Base-by-base conservation (phyloP, 768 basidiomycete genomes). In the Dictyophora rubrovolvata region DNA sequence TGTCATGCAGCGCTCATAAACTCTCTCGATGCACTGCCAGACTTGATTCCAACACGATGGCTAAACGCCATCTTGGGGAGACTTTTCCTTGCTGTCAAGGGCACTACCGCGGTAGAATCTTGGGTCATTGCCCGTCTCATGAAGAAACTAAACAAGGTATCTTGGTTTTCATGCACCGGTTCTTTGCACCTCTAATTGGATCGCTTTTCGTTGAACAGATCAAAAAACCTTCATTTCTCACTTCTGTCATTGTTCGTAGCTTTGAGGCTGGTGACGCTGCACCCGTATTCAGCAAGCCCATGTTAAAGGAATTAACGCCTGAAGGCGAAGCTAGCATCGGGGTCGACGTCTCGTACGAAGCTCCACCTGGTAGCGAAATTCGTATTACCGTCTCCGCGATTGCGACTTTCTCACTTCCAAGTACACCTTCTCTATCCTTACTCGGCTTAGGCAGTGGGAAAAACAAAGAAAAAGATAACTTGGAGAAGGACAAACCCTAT, bases 41-140 rank as follows among this genome's bases (percentile, higher is more conserved):
- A 99, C 69, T 87, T 93, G 62, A 93, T 97, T 60, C 94, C 93
- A 1, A 92, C 93, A 82, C 86, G 95, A 4, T 99, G 96, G 96
- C 74, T 97, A 52, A 99, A 99, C 67, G 96, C 93, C 0, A 74
- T 98, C 56, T 73, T 98, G 61, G 96, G 94, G 2, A 86, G 96
- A 18, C 67, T 97, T 12, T 97, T 97, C 76, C 90, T 95, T 73
- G 87, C 87, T 64, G 84, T 89, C 68, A 95, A 96, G 73, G 83
- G 83, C 56, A 99, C 94, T 0, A 79, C 86, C 54, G 74, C 73
- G 28, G 75, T 97, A 56, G 95, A 98, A 68, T 75, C 83, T 22
- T 86, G 84, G 67, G 91, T 98, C 72, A 88, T 95, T 63, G 79
- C 79, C 46, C 82, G 87, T 37, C 76, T 97, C 55, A 96, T 95